Evolutionary conservation across 768 basidiomycete genomes (phyloP), one percentile per base, ranked within the genome.

Genomic region (Multifurca ochricompacta): DNA sequence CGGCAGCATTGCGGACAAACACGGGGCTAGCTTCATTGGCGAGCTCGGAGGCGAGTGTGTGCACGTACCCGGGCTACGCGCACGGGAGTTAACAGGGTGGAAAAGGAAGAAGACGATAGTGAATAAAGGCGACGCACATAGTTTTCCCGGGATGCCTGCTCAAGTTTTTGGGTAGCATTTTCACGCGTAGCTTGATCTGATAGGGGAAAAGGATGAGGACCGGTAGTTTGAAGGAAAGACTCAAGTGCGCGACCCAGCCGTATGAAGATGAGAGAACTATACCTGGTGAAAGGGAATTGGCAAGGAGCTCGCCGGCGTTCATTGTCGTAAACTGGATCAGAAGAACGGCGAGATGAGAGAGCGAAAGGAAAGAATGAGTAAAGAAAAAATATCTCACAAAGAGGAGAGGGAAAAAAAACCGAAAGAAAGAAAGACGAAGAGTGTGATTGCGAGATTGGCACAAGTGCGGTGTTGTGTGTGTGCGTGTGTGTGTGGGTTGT

Each of bases 251-350:
- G 45, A 35, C 39, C 9, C 36, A 34, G 23, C 5, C 21, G n/a
- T 6, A 23, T 21, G 0, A 23, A 27, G 43, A 16, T 25, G 56
- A 54, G 32, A 51, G 56, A 57, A 70, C 71, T 82, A 64, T 66
- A 92, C 92, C 89, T 42, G 89, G 76, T 56, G 91, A 94, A 63
- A 97, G 84, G 65, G 94, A 85, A 74, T 95, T 92, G 62, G 87
- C 82, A 66, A 98, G 83, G 57, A 97, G 83, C 70, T 90, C 83
- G 53, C 81, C 85, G 62, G 91, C 90, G 77, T 91, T 91, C 91
- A 95, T 94, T 66, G 73, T 78, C 69, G 69, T 67, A 62, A 62
- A 45, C 21, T 58, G 46, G 14, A 48, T 51, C 40, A 30, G 32
- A 35, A 46, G 36, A 8, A 21, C 16, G 50, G 41, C 13, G 32